Conservation (phyloP, 163 green algal genomes). For the Chlorella variabilis region DNA sequence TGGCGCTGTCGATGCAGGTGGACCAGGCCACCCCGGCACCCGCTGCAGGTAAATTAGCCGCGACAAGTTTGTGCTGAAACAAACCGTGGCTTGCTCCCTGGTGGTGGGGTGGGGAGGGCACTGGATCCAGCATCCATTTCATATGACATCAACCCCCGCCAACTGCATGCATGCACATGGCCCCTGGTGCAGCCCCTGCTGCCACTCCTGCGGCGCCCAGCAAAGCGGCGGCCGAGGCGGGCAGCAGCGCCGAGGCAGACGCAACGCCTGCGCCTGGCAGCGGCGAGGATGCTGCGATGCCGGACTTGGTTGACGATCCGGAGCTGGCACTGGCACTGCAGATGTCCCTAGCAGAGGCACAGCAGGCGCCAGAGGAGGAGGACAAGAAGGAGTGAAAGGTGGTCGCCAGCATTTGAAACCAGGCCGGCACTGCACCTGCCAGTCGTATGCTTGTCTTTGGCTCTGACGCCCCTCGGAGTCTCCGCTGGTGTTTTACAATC, state of each 20-base stretch:
- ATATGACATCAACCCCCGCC: too few relatives aligned
- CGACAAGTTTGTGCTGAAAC: too few relatives aligned
- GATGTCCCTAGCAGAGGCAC: constrained; percentile 45
- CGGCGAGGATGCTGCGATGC: constrained; percentile 26
- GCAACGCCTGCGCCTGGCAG: not conserved
- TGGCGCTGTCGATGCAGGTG: constrained; percentile 76
- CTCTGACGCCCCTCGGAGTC: too few relatives aligned
- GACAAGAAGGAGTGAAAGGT: not conserved
- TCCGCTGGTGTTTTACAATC: too few relatives aligned
- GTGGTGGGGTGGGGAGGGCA: too few relatives aligned
- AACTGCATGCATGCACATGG: too few relatives aligned
- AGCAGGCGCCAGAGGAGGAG: constrained; percentile 29
- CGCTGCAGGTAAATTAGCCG: not conserved
- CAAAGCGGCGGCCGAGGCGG: not conserved
- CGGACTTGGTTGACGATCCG: constrained; percentile 37
- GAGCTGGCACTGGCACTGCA: constrained; percentile 93
- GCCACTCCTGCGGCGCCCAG: constrained; percentile 41
- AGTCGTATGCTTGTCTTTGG: too few relatives aligned
- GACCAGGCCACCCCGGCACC: constrained; percentile 32
- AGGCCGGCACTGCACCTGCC: too few relatives aligned
- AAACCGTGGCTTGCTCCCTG: too few relatives aligned
- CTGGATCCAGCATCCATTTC: too few relatives aligned
- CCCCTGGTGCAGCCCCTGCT: constrained; percentile 2
- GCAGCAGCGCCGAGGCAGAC: too few relatives aligned
- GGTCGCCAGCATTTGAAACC: too few relatives aligned